These are phyloP conservation scores for Suhomyces atakaporum DNA, from an alignment of 1,139 yeast species.

Conservation along the genomic window DNA sequence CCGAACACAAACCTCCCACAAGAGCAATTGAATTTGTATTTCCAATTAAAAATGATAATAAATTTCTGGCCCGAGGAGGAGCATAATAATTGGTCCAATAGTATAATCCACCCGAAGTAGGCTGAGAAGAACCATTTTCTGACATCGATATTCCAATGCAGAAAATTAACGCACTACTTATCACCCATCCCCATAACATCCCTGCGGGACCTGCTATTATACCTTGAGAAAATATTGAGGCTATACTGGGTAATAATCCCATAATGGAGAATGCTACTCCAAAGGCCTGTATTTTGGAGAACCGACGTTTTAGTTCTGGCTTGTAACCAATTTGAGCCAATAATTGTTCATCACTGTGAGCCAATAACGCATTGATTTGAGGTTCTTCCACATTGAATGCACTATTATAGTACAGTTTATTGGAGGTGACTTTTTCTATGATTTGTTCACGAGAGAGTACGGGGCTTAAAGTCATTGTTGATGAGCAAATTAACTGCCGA, in stretches of 20 bases:
- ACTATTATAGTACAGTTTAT: conserved; percentile 26
- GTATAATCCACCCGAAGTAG: conserved; percentile 70
- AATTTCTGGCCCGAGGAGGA: conserved; percentile 30
- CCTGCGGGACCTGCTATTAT: conserved; percentile 54
- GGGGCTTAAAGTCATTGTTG: conserved; percentile 10
- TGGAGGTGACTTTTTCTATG: conserved; percentile 26
- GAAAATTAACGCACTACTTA: conserved; percentile 55
- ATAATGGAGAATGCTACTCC: conserved; percentile 55
- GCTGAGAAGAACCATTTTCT: conserved; percentile 66
- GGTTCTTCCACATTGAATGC: conserved; percentile 35
- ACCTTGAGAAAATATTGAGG: conserved; percentile 28
- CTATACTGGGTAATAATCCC: conserved; percentile 52
- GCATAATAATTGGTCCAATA: conserved; percentile 59
- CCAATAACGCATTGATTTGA: conserved; percentile 19
- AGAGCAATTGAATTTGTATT: conserved; percentile 60
- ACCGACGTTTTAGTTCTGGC: conserved; percentile 48
- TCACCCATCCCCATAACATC: conserved; percentile 72
- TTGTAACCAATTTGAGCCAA: conserved; percentile 39
- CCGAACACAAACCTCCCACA: conserved; percentile 57
- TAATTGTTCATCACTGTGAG: conserved; percentile 15
- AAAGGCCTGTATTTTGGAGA: conserved; percentile 48
- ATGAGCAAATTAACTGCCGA: neutral
- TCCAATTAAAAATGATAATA: conserved; percentile 59
- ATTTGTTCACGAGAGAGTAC: conserved; percentile 29
- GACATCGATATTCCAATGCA: conserved; percentile 64